Base-by-base conservation (phyloP, 257 asterid genomes). In the Galeopsis tetrahit region DNA sequence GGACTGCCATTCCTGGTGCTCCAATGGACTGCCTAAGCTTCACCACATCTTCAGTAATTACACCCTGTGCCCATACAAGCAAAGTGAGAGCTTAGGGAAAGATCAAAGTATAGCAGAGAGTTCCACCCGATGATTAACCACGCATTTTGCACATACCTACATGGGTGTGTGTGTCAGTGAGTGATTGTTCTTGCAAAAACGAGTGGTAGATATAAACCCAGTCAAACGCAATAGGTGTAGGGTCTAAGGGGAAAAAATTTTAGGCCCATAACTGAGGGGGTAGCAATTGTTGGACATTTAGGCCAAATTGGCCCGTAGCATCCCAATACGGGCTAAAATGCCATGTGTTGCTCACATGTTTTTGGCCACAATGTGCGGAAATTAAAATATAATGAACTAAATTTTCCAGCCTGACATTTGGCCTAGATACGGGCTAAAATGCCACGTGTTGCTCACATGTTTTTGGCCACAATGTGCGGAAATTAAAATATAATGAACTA, bases 1-100 rank as follows among this genome's bases (percentile, higher is more conserved):
- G 93, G 71, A 92, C 98, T 7, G 99, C 98, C 99, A 95, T 95
- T 73, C 99, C 98, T 70, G 98, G 99, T 75, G 97, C 99, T 55
- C 90, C 90, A 53, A 92, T 91, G 68, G 95, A 90, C 82, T 79
- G 87, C 77, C 99, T 81, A 63, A 95, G 97, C 81, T 85, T 87
- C 80, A 95, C 95, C 55, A 95, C 98, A 61, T 95, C 99, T 80
- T 87, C 90, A 35, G 99, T 95, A 35, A 95, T 95, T 35, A 92
- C 98, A 61, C 98, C 99, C 99, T 95, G 83, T 43, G 61, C 62
- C 64, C 78, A 71, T 28, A 78, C 42, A 68, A 42, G 49, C 65
- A 56, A 67, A 46, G 55, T n/a, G 57, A 68, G 65, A 72, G 38
- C 21, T 5, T 10, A 63, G 38, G 49, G 57, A 39, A 9, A 59